Evolutionary conservation across 352 stramenopile genomes (phyloP), one percentile per base, ranked within the genome.

Genomic region (Phytophthora fragariaefolia): DNA sequence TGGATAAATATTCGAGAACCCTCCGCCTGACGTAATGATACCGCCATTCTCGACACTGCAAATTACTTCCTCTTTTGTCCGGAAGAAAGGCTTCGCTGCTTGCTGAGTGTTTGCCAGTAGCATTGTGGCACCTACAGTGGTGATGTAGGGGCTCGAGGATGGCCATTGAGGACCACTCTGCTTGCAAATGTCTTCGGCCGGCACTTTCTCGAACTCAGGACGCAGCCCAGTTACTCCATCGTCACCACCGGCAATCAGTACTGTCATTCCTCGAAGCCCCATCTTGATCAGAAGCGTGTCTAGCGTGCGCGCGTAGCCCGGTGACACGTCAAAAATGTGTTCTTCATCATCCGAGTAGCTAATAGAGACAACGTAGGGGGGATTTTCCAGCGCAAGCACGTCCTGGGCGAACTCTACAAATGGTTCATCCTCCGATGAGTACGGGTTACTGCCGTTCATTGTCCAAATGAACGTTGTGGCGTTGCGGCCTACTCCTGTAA

Each of bases 291-390:
- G 71, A 49, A 97, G 74, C 1, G 79, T 80, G 57, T 98, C 92
- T 45, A 98, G 88, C 0, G 64, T 75, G 12, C 78, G 81, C 47
- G 96, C 87, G 54, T 96, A 96, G 9, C 80, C 79, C 3, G 79
- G 54, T 2, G 80, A 89, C 20, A 85, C 69, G 8, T 94, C 75
- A 59, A 93, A 96, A 57, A 96, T 93, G 50, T 93, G 80, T 40
- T 97, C 90, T 76, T 97, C 90, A 40, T 97, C 86, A 63, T 97
- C 90, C 8, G 93, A 96, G 59, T 97, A 97, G 48, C 79, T 95
- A 53, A 97, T 96, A 1, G 90, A 97, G 3, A 97, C 75, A 3
- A 98, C 89, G 38, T 87, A 77, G 13, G 91, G 90, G 7, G 92
- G 86, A 1, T 65, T 68, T 10, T 95, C 82, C 63, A 91, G 74